Evolutionary conservation across 2,329 filamentous ascomycete species (phyloP).

Genomic region (Pseudogymnoascus sp.): DNA sequence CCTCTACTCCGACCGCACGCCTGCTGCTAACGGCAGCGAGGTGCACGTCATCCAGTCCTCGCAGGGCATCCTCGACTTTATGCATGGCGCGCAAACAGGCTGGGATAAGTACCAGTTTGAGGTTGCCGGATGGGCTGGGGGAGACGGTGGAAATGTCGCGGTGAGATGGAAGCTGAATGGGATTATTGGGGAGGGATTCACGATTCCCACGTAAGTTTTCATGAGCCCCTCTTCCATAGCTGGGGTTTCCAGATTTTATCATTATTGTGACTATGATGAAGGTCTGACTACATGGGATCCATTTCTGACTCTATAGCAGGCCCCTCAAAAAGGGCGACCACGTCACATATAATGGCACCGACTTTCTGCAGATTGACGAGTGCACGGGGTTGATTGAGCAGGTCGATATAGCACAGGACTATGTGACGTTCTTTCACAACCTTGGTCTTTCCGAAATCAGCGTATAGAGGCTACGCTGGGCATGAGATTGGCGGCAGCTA

Average conservation of each 20-base stretch:
- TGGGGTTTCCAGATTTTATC: too few relatives aligned
- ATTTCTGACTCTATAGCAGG: neutral
- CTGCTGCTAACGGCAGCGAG: neutral
- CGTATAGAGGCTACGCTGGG: neutral
- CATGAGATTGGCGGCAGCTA: neutral
- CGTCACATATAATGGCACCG: neutral
- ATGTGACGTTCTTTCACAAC: neutral
- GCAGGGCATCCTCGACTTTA: neutral
- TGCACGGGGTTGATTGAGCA: neutral
- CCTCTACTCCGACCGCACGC: neutral
- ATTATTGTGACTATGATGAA: neutral
- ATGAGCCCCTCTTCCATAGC: neutral
- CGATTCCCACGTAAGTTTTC: neutral
- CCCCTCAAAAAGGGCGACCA: neutral
- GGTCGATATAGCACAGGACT: neutral
- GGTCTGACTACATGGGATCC: neutral
- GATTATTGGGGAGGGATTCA: neutral
- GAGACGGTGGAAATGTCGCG: neutral
- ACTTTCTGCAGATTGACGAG: neutral
- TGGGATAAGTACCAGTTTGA: slow-evolving; percentile 2
- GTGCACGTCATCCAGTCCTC: neutral
- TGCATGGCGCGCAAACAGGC: neutral
- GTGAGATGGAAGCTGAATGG: neutral
- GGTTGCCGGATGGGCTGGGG: neutral
- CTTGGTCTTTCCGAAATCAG: neutral